These are phyloP conservation scores for Colletotrichum higginsianum DNA, from an alignment of 2,329 filamentous ascomycete genomes.

Conservation along the genomic window DNA sequence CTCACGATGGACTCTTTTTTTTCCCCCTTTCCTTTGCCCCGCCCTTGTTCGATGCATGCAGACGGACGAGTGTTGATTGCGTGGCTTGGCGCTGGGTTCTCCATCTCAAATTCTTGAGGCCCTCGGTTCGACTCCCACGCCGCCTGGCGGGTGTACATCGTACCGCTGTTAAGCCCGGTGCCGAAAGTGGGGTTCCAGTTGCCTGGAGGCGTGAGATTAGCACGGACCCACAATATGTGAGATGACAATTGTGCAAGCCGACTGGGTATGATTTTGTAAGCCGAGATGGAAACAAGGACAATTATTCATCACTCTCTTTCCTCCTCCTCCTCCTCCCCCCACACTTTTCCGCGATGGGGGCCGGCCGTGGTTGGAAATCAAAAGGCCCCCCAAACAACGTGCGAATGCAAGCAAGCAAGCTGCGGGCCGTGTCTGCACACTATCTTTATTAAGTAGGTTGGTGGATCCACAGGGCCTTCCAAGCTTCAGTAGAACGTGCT, in stretches of 20 bases:
- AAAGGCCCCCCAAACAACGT: neutral
- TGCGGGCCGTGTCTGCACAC: conserved; percentile 11
- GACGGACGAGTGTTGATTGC: too few species aligned
- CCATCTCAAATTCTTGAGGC: conserved; percentile 2
- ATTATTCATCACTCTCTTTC: conserved; percentile 28
- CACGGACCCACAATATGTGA: neutral
- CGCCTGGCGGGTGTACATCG: neutral
- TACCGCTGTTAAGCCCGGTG: neutral
- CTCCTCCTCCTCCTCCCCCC: neutral
- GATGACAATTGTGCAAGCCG: conserved; percentile 10
- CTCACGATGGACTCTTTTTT: too few species aligned
- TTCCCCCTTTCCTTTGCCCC: too few species aligned
- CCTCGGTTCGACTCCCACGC: too few species aligned
- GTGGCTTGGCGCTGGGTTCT: conserved; percentile 24
- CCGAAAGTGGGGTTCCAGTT: neutral
- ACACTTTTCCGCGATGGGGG: conserved; percentile 25
- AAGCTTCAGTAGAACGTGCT: neutral
- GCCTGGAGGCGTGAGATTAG: neutral
- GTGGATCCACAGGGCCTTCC: neutral
- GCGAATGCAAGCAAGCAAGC: conserved; percentile 21
- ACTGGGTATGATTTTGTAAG: conserved; percentile 27
- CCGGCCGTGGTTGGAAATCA: conserved; percentile 18
- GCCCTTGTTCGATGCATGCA: too few species aligned
- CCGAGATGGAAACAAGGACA: conserved; percentile 12
- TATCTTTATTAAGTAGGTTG: neutral